These are phyloP conservation scores for Iris pallida DNA, from an alignment of 116 monocot genomes.

Conservation along the genomic window DNA sequence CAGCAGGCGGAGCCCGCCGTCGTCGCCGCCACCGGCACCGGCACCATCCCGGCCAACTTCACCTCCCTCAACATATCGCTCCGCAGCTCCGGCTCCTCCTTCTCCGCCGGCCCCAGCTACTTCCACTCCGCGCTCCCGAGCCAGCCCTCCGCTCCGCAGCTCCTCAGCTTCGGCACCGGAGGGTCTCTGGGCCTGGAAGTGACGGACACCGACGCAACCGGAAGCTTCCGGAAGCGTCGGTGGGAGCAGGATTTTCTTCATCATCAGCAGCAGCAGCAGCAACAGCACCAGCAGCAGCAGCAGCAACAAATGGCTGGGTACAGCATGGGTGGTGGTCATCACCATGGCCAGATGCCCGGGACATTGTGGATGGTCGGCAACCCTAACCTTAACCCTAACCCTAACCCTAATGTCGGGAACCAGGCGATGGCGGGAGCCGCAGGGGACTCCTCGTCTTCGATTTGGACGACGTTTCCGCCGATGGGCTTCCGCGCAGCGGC, in stretches of 20 bases:
- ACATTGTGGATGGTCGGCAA: conserved; percentile 38
- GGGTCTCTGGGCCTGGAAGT: conserved; percentile 20
- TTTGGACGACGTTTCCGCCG: conserved; percentile 37
- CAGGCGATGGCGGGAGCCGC: neutral
- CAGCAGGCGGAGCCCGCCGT: conserved; percentile 52
- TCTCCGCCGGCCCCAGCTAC: conserved; percentile 35
- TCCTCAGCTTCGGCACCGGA: conserved; percentile 21
- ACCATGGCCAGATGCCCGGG: conserved; percentile 15
- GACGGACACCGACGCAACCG: conserved; percentile 14
- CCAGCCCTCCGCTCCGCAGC: conserved; percentile 14
- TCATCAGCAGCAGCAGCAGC: conserved; percentile 24
- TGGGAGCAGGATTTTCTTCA: conserved; percentile 33
- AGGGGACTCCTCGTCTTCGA: conserved; percentile 1
- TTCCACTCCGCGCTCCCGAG: conserved; percentile 8
- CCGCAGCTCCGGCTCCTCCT: conserved; percentile 27
- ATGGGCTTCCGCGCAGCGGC: neutral
- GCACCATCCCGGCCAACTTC: conserved; percentile 56
- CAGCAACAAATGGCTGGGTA: conserved; percentile 44
- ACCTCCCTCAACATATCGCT: conserved; percentile 51
- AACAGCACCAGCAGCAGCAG: conserved; percentile 23
- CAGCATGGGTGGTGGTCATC: neutral
- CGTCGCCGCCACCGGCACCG: conserved; percentile 50
- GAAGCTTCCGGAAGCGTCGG: conserved; percentile 28
- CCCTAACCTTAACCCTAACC: conserved; percentile 22
- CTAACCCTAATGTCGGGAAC: conserved; percentile 2